phyloP scores from a whole-genome alignment of 441 rosid species.

The Codiaeum variegatum region DNA sequence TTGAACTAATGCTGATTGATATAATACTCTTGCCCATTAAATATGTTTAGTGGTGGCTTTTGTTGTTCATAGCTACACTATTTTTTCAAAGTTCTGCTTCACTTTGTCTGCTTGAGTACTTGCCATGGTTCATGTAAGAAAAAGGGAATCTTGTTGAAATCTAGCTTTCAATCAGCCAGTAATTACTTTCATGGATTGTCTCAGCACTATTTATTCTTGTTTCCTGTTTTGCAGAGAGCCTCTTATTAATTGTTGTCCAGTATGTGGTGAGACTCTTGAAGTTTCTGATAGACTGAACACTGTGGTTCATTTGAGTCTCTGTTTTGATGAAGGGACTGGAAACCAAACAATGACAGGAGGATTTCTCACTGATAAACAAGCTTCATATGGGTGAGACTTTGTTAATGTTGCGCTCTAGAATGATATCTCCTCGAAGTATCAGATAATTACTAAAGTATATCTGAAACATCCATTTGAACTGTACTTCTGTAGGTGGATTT shows the following conservation, averaged over 20 bases:
- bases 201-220: neutral
- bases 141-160: neutral
- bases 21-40: neutral
- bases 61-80: neutral
- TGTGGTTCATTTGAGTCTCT: slow-evolving; percentile 81
- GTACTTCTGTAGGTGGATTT: slow-evolving; percentile 63
- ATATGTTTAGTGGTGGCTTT: neutral
- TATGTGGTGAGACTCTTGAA: slow-evolving; percentile 75
- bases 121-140: neutral
- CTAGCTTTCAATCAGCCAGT: neutral
- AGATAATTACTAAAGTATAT: neutral
- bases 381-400: slow-evolving; percentile 71
- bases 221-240: slow-evolving; percentile 56
- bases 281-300: slow-evolving; percentile 68
- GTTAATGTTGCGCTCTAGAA: neutral
- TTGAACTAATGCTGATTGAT: slow-evolving; percentile 4
- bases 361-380: slow-evolving; percentile 89
- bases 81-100: neutral
- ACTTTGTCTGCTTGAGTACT: neutral
- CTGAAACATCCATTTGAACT: slow-evolving; percentile 14
- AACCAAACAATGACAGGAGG: slow-evolving; percentile 93
- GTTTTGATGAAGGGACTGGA: slow-evolving; percentile 96
- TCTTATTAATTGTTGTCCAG: slow-evolving; percentile 78
- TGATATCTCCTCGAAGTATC: slow-evolving; percentile 3
- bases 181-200: neutral